Base-by-base conservation (phyloP, 1,284 basidiomycete species). In the Golubevia pallescens region DNA sequence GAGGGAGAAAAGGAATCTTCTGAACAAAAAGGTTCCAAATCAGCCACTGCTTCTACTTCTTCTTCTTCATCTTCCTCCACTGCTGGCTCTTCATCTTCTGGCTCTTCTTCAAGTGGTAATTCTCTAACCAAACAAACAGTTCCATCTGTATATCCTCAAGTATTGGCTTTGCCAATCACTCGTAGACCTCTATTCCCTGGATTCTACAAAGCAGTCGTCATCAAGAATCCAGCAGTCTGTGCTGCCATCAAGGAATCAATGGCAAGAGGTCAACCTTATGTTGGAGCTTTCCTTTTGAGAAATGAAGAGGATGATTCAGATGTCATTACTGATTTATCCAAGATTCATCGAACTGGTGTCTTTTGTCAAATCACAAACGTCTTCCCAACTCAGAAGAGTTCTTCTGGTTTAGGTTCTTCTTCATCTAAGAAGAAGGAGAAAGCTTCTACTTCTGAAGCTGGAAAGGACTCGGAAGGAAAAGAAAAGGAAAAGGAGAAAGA, bases 281-380 rank as follows among this genome's bases (percentile, higher is more conserved):
- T 99, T 68, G 96, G 97, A 66, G 97, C 96, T 23, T 99, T 99
- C 88, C 87, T 99, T 54, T 91, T 98, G 80, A 98, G 97, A 88
- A 95, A 98, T 85, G 93, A 95, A 74, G 91, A 94, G 74, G 89
- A 92, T 65, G 96, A 99, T 86, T 92, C 92, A 77, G 97, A 99
- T 86, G 90, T 96, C 66, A 97, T 98, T 79, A 93, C 92, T 69
- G 92, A 93, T 80, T 86, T 94, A 61, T 90, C 93, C 86, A 91
- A 93, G 68, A 94, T 99, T 1, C 93, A 98, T 86, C 90, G 90
- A 2, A 94, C 97, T 63, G 97, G 97, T 68, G 95, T 99, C 7
- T 97, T 99, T 84, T 95, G 95, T 2, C 96, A 99, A 87, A 95
- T 99, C 70, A 98, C 96, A 0, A 95, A 93, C 75, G 92, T 96